Conservation (phyloP, 225 moss, liverwort and hornwort genomes). For the Polytrichum formosum region DNA sequence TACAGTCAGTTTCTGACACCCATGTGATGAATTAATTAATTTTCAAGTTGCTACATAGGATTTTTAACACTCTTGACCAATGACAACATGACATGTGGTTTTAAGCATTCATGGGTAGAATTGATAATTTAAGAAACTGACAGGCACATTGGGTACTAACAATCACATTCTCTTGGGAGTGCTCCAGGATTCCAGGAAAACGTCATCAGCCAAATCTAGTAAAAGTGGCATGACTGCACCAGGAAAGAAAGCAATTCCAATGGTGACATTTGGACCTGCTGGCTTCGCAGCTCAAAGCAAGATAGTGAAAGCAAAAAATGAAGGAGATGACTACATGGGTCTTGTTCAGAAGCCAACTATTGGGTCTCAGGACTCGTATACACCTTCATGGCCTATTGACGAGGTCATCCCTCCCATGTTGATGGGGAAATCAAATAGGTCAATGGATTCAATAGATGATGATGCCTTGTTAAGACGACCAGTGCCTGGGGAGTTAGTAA, state of each 20-base stretch:
- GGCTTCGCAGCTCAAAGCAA: constrained; percentile 36
- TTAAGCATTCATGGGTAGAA: no score
- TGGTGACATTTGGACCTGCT: constrained; percentile 50
- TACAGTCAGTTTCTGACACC: no score
- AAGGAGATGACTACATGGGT: constrained; percentile 35
- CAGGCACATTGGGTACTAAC: no score
- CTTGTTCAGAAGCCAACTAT: constrained; percentile 54
- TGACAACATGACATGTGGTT: no score
- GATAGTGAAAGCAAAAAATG: constrained; percentile 12
- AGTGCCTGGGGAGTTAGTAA: constrained; percentile 13
- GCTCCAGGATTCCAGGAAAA: constrained; percentile 29
- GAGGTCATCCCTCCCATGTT: constrained; percentile 42
- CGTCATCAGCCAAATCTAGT: constrained; percentile 19
- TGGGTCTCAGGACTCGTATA: constrained; percentile 28
- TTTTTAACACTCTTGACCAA: no score
- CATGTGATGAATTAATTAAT: no score
- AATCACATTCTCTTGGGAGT: background rate
- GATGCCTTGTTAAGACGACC: constrained; percentile 52
- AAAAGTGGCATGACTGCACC: constrained; percentile 9
- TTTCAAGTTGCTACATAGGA: background rate
- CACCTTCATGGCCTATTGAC: constrained; percentile 35
- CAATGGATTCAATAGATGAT: constrained; percentile 15
- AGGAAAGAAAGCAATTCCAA: constrained; percentile 34
- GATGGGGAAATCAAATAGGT: constrained; percentile 30
- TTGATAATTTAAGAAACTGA: no score